Base-by-base conservation (phyloP, 2,329 filamentous ascomycete species). In the Hypoxylon sp. region DNA sequence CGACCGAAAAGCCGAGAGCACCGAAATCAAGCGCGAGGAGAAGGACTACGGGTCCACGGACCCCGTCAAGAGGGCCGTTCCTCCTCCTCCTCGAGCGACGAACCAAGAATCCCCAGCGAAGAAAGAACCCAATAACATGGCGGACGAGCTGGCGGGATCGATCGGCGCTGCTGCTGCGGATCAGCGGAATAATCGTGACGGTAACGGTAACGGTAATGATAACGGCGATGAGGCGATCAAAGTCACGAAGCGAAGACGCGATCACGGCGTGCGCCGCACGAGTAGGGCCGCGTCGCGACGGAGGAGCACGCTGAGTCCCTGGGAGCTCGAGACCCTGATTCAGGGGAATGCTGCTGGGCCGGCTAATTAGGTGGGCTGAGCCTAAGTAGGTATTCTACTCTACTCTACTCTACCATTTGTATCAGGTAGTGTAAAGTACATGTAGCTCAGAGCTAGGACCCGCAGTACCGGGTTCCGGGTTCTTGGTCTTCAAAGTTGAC, bases 261-360 rank as follows among this genome's bases (percentile, higher is more conserved):
- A 82, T 74, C 82, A 56, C 25, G 49, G 84, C 45, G 87, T 87
- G 75, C 82, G 79, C 77, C 85, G 81, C 76, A 83, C 78, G 74
- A 89, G 76, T 78, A 90, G 82, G 81, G 82, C 78, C 7, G 83
- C 88, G 2, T 90, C 86, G 65, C 83, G 91, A 75, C 84, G 92
- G 75, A 86, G 92, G 77, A 93, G 91, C 74, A 94, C 92, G 19
- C 81, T 95, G 32, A 93, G 87, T 73, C 89, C 91, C 2, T 91
- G 90, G 83, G 92, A 95, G 79, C 79, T 94, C 75, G 87, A 92
- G 79, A 88, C 85, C 48, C 76, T 92, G 76, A 90, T 90, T 71
- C 84, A 87, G 74, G 87, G 87, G 61, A 83, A 41, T 41, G 36
- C 36, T 41, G 36, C 38, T 9, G 38, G 17, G 38, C 17, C 38